A percentile compares a stretch with the other conserved stretches of the same genome.
Conservation (phyloP, 129 eudicot genomes). For the Chrysanthemum lavandulifolium region DNA sequence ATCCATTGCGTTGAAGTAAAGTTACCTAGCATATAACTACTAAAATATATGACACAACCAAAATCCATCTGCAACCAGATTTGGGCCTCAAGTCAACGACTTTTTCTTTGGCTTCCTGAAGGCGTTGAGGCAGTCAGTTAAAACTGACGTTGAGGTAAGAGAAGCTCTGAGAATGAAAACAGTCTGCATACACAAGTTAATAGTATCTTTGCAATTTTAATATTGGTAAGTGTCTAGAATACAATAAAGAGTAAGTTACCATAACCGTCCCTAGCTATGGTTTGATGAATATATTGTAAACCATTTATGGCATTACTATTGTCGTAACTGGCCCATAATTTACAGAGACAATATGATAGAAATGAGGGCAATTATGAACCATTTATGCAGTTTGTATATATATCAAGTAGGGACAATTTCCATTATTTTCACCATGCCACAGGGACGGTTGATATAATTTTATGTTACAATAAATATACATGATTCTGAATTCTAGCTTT, state of each 20-base stretch:
- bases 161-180: constrained; percentile 17
- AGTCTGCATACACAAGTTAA: constrained; percentile 21
- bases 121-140: background rate
- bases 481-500: background rate
- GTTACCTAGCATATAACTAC: too few species aligned
- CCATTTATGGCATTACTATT: too few species aligned
- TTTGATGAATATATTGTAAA: too few species aligned
- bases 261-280: background rate
- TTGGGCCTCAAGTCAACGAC: constrained; percentile 6
- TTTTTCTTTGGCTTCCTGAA: constrained; percentile 3
- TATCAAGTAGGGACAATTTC: background rate
- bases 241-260: background rate
- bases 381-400: too few species aligned
- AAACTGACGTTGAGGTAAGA: constrained; percentile 13
- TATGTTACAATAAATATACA: too few species aligned
- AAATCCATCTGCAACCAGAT: background rate
- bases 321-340: too few species aligned
- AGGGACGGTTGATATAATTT: too few species aligned
- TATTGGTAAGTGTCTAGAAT: background rate
- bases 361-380: too few species aligned
- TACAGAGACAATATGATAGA: too few species aligned
- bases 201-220: background rate
- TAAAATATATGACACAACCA: background rate
- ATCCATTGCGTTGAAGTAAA: too few species aligned
- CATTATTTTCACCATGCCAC: too few species aligned